These are phyloP conservation scores for Fusarium nurragi DNA, from an alignment of 2,329 filamentous ascomycete species.

Conservation along the genomic window DNA sequence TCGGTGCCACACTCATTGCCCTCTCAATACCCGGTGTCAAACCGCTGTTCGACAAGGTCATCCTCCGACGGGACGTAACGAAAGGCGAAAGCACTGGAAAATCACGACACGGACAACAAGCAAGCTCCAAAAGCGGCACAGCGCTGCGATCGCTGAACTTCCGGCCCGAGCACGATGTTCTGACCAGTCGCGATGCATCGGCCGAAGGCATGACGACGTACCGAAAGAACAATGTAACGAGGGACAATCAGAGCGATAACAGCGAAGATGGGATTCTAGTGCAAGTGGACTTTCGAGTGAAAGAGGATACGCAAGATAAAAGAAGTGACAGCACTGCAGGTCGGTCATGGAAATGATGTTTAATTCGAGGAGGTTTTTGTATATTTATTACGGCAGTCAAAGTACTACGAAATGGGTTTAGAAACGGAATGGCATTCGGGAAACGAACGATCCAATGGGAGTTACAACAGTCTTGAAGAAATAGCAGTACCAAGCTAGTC, in stretches of 20 bases:
- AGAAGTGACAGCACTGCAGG: slow-evolving; percentile 11
- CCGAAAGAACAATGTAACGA: slow-evolving; percentile 29
- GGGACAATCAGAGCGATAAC: slow-evolving; percentile 39
- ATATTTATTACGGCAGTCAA: neutral
- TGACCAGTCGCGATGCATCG: slow-evolving; percentile 43
- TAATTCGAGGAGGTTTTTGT: neutral
- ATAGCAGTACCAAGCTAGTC: no score
- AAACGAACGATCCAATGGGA: neutral
- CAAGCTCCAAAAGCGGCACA: slow-evolving; percentile 40
- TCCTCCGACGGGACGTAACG: slow-evolving; percentile 42
- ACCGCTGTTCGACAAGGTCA: slow-evolving; percentile 53
- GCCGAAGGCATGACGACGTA: slow-evolving; percentile 38
- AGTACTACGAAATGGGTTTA: neutral
- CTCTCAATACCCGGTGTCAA: slow-evolving; percentile 62
- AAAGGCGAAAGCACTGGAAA: slow-evolving; percentile 30
- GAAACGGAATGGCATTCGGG: neutral
- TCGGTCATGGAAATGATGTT: neutral
- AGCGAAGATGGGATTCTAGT: slow-evolving; percentile 49
- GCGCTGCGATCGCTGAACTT: slow-evolving; percentile 46
- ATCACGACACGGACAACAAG: slow-evolving; percentile 38
- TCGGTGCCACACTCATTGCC: slow-evolving; percentile 60
- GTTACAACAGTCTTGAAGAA: neutral
- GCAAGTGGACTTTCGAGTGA: slow-evolving; percentile 50
- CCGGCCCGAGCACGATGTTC: slow-evolving; percentile 44
- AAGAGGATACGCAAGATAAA: slow-evolving; percentile 38